A percentile compares a stretch with the other conserved stretches of the same genome.
Evolutionary conservation across 495 filamentous ascomycete species (phyloP).

Genomic region (Evernia prunastri): DNA sequence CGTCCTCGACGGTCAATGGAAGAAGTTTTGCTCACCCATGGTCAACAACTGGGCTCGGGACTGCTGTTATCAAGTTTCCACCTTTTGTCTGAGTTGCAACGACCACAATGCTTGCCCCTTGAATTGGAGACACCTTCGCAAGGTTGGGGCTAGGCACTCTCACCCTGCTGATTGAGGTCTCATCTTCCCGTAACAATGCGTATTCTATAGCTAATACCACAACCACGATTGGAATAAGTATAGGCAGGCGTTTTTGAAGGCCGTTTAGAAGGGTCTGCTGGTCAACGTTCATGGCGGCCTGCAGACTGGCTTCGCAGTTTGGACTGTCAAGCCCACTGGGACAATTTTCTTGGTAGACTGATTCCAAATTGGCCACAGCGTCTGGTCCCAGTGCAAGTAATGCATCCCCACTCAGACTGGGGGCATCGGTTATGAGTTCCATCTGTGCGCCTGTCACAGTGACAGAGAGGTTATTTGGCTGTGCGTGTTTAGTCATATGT

Average conservation of each 20-base stretch:
- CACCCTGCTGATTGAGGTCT: not conserved
- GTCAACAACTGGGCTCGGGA: not conserved
- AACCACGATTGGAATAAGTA: not conserved
- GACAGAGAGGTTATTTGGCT: not conserved
- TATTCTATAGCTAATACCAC: not conserved
- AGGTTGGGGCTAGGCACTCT: not conserved
- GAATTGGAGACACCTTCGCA: not conserved
- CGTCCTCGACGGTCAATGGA: not conserved
- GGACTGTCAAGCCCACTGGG: not conserved
- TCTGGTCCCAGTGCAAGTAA: not conserved
- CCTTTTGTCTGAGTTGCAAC: not conserved
- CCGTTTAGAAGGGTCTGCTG: not conserved
- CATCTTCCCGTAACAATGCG: not conserved
- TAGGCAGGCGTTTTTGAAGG: not conserved
- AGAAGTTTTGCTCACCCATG: not conserved
- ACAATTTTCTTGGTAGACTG: not conserved
- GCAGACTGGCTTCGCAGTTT: not conserved
- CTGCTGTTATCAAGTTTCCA: not conserved
- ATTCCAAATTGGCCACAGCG: not conserved
- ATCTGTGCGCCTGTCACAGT: not conserved
- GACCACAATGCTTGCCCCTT: not conserved
- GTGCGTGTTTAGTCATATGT: not conserved
- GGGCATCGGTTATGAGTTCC: not conserved
- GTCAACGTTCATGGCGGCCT: not conserved
- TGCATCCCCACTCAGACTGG: not conserved